Evolutionary conservation across 208 protist species (phyloP), one percentile per base, ranked within the genome.

Genomic region (Sergeia podlipaevii): DNA sequence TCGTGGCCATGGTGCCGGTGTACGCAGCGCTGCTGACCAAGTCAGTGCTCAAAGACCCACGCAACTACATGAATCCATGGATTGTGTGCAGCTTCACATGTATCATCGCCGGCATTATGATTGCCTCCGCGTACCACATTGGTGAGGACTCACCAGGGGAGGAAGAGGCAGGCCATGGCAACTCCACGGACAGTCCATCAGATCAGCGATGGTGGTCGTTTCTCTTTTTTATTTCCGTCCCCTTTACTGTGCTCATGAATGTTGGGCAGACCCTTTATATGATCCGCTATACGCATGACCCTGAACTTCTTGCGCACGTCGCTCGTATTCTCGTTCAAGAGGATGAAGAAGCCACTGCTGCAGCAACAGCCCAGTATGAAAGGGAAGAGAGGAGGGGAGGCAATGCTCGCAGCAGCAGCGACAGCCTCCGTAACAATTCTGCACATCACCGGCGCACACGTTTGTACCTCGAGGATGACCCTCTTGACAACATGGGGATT

Each of bases 211-310:
- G 70, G 74, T 93, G 81, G 80, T 79, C 74, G 52, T 47, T 85
- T 21, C 77, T 91, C 47, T 93, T 89, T 65, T 93, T 89, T 46
- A 32, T 82, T 30, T 87, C 77, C 18, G 84, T 91, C 45, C 82
- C 86, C 6, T 65, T 80, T 20, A 70, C 65, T 13, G 80, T 85
- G 1, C 56, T 91, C 24, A 84, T 88, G 79, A 90, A 93, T 54
- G 70, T 90, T n/a, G 72, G 65, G 62, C 86, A 93, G 57, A 77
- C 74, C 17, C 52, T 87, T 36, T 93, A 89, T 58, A 90, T 93
- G 86, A 80, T 93, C 38, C 47, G 79, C 21, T 93, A 89, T 70
- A 93, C 86, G 0, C 62, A 60, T 44, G 75, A 88, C 49, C 55
- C 72, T 1, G 50, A 48, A 15, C 85, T 86, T 32, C 39, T 75